Conservation (phyloP, 176 grass and related monocot species). For the Guadua angustifolia region DNA sequence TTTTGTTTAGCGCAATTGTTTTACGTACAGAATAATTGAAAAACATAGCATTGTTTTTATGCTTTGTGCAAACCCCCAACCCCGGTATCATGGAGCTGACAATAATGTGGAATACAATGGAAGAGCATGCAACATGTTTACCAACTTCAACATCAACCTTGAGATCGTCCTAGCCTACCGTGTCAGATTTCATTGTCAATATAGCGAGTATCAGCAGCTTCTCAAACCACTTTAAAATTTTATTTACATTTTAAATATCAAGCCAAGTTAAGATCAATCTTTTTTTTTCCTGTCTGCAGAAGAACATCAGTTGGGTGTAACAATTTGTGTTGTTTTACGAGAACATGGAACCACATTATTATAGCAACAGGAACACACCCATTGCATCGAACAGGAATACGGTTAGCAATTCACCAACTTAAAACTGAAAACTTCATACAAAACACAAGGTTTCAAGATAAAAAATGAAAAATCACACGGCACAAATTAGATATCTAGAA, state of each 20-base stretch:
- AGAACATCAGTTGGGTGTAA: background rate
- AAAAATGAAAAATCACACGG: background rate
- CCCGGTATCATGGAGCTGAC: background rate
- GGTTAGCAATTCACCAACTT: background rate
- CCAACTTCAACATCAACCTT: background rate
- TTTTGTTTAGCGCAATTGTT: background rate
- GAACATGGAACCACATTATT: background rate
- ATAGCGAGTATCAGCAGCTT: background rate
- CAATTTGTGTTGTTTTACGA: background rate
- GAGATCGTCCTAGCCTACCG: background rate
- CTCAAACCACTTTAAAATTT: background rate
- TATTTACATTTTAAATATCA: background rate
- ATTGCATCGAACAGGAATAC: background rate
- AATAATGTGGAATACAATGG: background rate
- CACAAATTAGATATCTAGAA: background rate
- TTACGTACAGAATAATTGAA: background rate
- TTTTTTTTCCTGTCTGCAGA: background rate
- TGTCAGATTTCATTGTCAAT: background rate
- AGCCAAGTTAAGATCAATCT: background rate
- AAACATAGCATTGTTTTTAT: background rate
- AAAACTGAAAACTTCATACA: background rate
- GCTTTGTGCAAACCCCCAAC: constrained; percentile 15
- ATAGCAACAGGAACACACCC: background rate
- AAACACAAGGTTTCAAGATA: background rate
- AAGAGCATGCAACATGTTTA: constrained; percentile 11